phyloP scores from a whole-genome alignment of 2,329 filamentous ascomycete species.

The Madurella mycetomatis region DNA sequence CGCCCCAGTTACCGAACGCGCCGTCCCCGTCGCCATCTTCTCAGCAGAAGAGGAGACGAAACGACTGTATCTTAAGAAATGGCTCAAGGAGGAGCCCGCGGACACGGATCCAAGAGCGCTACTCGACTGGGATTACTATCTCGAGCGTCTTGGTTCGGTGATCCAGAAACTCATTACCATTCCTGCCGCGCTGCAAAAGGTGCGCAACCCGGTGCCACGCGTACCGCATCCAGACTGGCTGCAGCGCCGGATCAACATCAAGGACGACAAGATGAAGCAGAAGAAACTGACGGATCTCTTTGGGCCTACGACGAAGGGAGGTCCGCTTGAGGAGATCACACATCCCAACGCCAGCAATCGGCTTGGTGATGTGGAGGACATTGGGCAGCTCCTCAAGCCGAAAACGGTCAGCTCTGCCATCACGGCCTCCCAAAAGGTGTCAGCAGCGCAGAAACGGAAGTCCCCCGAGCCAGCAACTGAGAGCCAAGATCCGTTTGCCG shows the following conservation, averaged over 20 bases:
- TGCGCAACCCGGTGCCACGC: slow-evolving; percentile 88
- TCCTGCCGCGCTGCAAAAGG: slow-evolving; percentile 89
- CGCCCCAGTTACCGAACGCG: slow-evolving; percentile 89
- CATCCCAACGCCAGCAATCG: slow-evolving; percentile 52
- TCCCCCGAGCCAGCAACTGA: slow-evolving; percentile 59
- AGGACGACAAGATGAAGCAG: slow-evolving; percentile 97
- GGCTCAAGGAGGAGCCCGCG: slow-evolving; percentile 86
- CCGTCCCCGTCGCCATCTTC: slow-evolving; percentile 94
- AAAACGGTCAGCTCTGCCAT: slow-evolving; percentile 54
- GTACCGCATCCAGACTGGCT: slow-evolving; percentile 97
- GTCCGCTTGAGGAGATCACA: slow-evolving; percentile 68
- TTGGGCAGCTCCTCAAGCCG: slow-evolving; percentile 63
- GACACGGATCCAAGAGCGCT: slow-evolving; percentile 87
- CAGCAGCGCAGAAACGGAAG: slow-evolving; percentile 63
- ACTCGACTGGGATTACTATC: slow-evolving; percentile 96
- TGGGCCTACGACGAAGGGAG: slow-evolving; percentile 44
- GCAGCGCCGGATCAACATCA: slow-evolving; percentile 85
- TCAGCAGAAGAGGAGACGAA: slow-evolving; percentile 88
- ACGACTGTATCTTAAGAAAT: slow-evolving; percentile 85
- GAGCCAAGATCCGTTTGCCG: slow-evolving; percentile 72
- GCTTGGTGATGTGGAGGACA: slow-evolving; percentile 74
- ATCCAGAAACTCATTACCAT: slow-evolving; percentile 99
- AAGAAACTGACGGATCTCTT: slow-evolving; percentile 98
- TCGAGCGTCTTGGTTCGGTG: slow-evolving; percentile 90
- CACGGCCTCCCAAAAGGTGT: slow-evolving; percentile 51